These are phyloP conservation scores for Ganoderma leucocontextum DNA, from an alignment of 1,284 basidiomycete species.

Conservation along the genomic window DNA sequence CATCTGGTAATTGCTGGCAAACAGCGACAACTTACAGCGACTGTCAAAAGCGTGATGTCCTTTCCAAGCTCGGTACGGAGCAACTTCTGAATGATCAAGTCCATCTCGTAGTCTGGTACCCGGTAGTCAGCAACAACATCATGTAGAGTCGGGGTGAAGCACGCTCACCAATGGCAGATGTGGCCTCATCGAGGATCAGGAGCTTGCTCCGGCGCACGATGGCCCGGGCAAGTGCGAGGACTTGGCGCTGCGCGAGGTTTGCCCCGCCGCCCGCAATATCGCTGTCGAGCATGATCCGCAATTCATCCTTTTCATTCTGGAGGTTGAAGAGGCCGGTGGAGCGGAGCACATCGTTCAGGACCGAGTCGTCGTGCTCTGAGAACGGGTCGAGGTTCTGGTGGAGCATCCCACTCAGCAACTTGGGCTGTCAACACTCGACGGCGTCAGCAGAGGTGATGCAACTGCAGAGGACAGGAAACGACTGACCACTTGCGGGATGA, in stretches of 20 bases:
- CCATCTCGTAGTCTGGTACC: slow-evolving; percentile 60
- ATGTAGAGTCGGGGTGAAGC: background rate
- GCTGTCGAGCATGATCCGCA: slow-evolving; percentile 60
- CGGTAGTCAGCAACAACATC: background rate
- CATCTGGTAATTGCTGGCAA: background rate
- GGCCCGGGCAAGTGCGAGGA: slow-evolving; percentile 67
- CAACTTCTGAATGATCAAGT: slow-evolving; percentile 64
- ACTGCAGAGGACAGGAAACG: background rate
- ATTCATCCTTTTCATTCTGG: slow-evolving; percentile 57
- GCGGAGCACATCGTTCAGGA: slow-evolving; percentile 56
- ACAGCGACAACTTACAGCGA: slow-evolving; percentile 51
- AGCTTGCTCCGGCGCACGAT: slow-evolving; percentile 68
- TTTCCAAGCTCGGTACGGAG: slow-evolving; percentile 59
- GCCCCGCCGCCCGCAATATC: slow-evolving; percentile 64
- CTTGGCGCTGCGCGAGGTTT: slow-evolving; percentile 70
- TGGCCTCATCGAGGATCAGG: slow-evolving; percentile 66
- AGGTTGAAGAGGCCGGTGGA: slow-evolving; percentile 60
- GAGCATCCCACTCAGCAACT: slow-evolving; percentile 67
- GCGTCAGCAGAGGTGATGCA: background rate
- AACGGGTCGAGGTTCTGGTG: slow-evolving; percentile 79
- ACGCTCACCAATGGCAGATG: slow-evolving; percentile 38
- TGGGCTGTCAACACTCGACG: slow-evolving; percentile 53
- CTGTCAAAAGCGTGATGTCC: slow-evolving; percentile 68
- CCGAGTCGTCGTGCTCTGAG: slow-evolving; percentile 74
- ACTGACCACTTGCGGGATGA: slow-evolving; percentile 50